Percentiles rank a stretch among this genome's conserved stretches.
These are phyloP conservation scores for Phlyctochytrium arcticum DNA, from an alignment of 192 early-diverging fungal species.

Conservation along the genomic window DNA sequence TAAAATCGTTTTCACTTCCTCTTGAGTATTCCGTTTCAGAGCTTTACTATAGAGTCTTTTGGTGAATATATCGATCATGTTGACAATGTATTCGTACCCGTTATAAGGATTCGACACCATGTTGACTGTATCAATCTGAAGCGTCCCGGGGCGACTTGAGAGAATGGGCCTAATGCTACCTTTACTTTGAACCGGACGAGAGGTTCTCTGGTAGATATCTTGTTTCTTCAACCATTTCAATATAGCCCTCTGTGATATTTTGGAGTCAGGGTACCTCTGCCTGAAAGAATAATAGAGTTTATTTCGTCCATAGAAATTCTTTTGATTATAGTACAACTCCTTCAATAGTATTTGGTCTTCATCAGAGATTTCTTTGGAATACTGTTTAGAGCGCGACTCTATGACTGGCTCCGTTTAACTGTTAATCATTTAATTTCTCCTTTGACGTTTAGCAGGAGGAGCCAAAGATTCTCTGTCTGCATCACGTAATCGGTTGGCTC, in stretches of 20 bases:
- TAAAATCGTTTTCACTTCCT: neutral
- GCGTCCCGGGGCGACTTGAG: neutral
- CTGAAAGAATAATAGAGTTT: neutral
- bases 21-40: neutral
- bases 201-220: neutral
- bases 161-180: conserved; percentile 6
- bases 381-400: too few species aligned
- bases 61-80: conserved; percentile 1
- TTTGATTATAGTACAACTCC: neutral
- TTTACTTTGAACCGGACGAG: neutral
- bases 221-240: conserved; percentile 3
- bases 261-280: neutral
- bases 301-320: neutral
- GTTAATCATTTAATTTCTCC: too few species aligned
- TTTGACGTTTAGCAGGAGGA: too few species aligned
- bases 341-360: too few species aligned
- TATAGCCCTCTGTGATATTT: conserved; percentile 13
- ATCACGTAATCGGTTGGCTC: too few species aligned
- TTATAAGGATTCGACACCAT: neutral
- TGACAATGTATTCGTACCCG: neutral
- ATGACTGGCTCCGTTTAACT: too few species aligned
- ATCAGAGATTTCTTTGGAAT: too few species aligned
- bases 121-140: neutral
- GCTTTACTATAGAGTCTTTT: neutral
- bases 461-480: too few species aligned